Conservation (phyloP, 1,139 yeast genomes). For the Insectozyma bohioensis region DNA sequence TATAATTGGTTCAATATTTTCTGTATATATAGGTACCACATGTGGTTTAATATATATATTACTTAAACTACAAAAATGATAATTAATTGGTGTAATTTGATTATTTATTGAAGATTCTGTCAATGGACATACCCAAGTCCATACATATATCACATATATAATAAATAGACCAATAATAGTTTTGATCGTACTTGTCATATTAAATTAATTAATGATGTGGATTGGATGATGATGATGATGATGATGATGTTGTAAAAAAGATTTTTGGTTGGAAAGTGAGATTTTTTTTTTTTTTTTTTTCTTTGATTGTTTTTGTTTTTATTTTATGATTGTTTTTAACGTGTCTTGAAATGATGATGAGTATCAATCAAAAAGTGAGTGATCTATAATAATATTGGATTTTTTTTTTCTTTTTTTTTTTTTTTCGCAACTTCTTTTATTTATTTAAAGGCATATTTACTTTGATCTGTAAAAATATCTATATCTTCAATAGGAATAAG, state of each 20-base stretch:
- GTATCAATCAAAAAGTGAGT: no score
- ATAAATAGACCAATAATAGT: no score
- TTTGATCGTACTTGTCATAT: no score
- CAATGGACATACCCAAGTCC: conserved; percentile 16
- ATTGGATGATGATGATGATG: neutral
- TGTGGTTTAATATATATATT: conserved; percentile 13
- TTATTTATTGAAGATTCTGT: conserved; percentile 3
- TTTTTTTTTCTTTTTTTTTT: conserved; percentile 2
- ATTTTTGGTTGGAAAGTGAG: no score
- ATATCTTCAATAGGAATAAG: conserved; percentile 11
- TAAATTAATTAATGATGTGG: no score
- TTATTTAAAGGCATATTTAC: conserved; percentile 11
- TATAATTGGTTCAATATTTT: conserved; percentile 11
- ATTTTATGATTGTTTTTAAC: no score
- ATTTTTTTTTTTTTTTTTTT: no score
- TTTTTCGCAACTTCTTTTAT: conserved; percentile 5
- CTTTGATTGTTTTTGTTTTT: no score
- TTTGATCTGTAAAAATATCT: conserved; percentile 13
- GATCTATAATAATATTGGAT: neutral
- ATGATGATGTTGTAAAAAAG: conserved; percentile 2
- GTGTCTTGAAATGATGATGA: no score
- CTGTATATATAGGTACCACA: conserved; percentile 13
- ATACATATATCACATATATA: conserved; percentile 13
- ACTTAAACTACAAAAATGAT: conserved; percentile 15
- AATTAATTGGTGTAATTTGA: conserved; percentile 14